These are phyloP conservation scores for Rhodotorula glutinis DNA, from an alignment of 1,284 basidiomycete species.

Conservation along the genomic window DNA sequence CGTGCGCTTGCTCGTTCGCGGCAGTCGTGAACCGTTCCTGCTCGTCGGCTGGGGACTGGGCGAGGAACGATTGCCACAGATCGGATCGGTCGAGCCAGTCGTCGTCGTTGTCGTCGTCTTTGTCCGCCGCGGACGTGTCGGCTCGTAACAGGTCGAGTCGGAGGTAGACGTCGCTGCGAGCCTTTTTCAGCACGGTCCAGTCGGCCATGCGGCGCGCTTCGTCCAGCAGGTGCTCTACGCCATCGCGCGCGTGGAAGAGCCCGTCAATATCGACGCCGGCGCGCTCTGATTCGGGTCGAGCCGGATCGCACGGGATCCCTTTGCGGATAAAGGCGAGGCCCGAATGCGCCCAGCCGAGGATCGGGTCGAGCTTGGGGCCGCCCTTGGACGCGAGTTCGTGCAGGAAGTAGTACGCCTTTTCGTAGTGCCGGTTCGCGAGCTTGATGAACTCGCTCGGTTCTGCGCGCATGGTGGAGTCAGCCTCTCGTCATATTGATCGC, in stretches of 20 bases:
- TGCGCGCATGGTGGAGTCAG: not conserved
- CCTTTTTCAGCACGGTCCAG: constrained; percentile 27
- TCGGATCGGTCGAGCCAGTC: not conserved
- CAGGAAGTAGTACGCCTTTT: constrained; percentile 32
- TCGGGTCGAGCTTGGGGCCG: constrained; percentile 25
- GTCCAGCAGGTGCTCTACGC: constrained; percentile 3
- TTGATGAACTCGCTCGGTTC: constrained; percentile 33
- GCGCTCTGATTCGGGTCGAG: constrained; percentile 1
- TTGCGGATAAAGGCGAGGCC: constrained; percentile 30
- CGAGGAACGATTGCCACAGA: constrained; percentile 24
- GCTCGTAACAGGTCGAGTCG: constrained; percentile 23
- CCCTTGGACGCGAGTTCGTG: constrained; percentile 32
- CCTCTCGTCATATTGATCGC: not conserved
- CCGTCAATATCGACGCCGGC: constrained; percentile 16
- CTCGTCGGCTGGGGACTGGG: not conserved
- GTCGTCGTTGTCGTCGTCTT: not conserved
- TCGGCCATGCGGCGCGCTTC: constrained; percentile 23
- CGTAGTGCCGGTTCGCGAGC: constrained; percentile 29
- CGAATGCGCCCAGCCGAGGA: constrained; percentile 28
- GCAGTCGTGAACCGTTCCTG: not conserved
- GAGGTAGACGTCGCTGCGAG: constrained; percentile 26
- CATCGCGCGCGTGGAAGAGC: not conserved
- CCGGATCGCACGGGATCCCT: constrained; percentile 10
- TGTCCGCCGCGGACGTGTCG: too few relatives aligned
- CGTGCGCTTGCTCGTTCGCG: not conserved